Conservation (phyloP, 176 grass and related monocot genomes). For the Puya raimondii region DNA sequence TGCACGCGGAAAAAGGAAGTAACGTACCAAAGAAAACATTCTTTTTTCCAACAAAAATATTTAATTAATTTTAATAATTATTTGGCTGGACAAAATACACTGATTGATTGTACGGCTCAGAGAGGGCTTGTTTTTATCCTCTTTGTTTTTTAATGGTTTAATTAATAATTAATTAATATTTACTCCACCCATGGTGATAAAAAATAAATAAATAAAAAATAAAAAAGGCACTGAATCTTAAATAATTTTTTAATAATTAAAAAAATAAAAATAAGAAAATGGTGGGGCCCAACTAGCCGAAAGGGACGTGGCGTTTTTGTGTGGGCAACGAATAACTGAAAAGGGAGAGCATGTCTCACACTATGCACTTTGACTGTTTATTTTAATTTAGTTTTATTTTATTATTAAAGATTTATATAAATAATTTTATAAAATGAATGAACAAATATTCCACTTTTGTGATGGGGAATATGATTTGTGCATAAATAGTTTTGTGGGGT, state of each 20-base stretch:
- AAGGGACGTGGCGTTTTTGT: conserved; percentile 15
- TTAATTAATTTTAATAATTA: no score
- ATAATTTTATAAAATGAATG: neutral
- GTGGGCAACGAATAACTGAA: conserved; percentile 18
- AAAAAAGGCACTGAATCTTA: neutral
- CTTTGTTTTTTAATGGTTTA: no score
- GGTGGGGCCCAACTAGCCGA: conserved; percentile 22
- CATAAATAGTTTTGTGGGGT: no score
- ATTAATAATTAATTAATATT: no score
- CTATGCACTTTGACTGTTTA: neutral
- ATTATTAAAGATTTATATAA: conserved; percentile 8
- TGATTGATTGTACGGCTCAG: no score
- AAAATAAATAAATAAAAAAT: conserved; percentile 2
- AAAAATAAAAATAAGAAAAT: conserved; percentile 6
- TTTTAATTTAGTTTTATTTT: neutral
- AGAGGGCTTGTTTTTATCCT: no score
- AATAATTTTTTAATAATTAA: conserved; percentile 13
- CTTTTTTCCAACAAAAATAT: no score
- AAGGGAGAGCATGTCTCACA: conserved; percentile 26
- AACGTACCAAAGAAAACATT: no score
- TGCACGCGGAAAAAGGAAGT: no score
- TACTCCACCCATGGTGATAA: no score
- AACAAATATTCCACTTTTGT: no score
- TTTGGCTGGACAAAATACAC: no score
- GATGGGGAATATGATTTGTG: conserved; percentile 12